These are phyloP conservation scores for Lophiostoma macrostomum DNA, from an alignment of 495 filamentous ascomycete species.

Conservation along the genomic window DNA sequence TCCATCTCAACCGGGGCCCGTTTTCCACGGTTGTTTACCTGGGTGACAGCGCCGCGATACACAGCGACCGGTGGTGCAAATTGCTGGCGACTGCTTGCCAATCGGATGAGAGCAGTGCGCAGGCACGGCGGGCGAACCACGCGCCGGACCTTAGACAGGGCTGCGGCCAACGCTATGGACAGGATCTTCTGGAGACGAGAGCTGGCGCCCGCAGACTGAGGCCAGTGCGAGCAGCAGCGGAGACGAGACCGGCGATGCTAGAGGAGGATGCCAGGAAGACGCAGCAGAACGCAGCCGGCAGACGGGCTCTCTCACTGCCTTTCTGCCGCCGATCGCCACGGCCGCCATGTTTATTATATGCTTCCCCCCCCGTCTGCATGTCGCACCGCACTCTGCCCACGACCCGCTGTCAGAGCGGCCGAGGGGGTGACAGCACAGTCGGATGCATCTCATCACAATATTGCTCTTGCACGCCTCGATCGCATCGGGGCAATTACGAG, in stretches of 20 bases:
- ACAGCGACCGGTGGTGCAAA: constrained; percentile 3
- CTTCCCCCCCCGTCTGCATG: constrained; percentile 10
- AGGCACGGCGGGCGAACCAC: constrained; percentile 28
- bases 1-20: neutral
- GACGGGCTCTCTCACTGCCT: neutral
- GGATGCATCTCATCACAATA: constrained; percentile 24
- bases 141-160: constrained; percentile 18
- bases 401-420: neutral
- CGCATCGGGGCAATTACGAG: constrained; percentile 13
- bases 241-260: too few species aligned
- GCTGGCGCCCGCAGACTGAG: constrained; percentile 21
- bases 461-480: constrained; percentile 15
- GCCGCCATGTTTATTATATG: constrained; percentile 9
- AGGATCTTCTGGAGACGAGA: constrained; percentile 24
- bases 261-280: too few species aligned
- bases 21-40: constrained; percentile 35
- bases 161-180: constrained; percentile 21
- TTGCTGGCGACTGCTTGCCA: constrained; percentile 18
- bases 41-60: constrained; percentile 13
- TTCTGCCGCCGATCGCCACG: constrained; percentile 11
- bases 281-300: constrained; percentile 7
- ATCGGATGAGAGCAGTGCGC: constrained; percentile 26
- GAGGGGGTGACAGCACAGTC: constrained; percentile 24
- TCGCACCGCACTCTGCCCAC: constrained; percentile 9
- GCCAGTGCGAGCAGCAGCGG: constrained; percentile 3